Evolutionary conservation across 371 early-diverging fungal species (phyloP).

Genomic region (Rhizopus delemar): DNA sequence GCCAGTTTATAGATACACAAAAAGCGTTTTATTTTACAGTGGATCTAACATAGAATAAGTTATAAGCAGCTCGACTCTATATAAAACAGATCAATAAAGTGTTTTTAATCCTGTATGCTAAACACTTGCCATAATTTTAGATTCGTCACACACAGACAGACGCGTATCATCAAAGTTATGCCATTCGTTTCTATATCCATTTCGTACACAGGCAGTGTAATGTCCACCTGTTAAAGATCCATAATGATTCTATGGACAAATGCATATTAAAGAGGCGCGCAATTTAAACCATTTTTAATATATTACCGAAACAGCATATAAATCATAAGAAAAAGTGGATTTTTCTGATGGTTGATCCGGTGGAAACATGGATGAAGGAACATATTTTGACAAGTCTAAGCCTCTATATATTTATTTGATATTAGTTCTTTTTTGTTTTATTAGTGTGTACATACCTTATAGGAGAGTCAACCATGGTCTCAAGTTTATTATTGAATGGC

Average conservation of each 20-base stretch:
- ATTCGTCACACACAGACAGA: slow-evolving; percentile 67
- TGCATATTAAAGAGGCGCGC: not conserved
- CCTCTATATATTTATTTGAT: slow-evolving; percentile 18
- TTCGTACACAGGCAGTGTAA: slow-evolving; percentile 90
- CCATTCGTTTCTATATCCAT: slow-evolving; percentile 82
- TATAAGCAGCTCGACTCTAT: slow-evolving; percentile 37
- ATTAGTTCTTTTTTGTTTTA: no score
- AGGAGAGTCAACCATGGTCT: slow-evolving; percentile 86
- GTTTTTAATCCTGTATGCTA: slow-evolving; percentile 16
- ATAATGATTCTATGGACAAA: slow-evolving; percentile 72
- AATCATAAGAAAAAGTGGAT: slow-evolving; percentile 57
- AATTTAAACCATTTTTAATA: not conserved
- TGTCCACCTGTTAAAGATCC: slow-evolving; percentile 93
- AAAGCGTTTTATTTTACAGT: slow-evolving; percentile 21
- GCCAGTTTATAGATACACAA: no score
- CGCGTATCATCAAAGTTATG: slow-evolving; percentile 92
- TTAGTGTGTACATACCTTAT: slow-evolving; percentile 39
- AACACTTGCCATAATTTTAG: slow-evolving; percentile 57
- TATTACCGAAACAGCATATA: slow-evolving; percentile 87
- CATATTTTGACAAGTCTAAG: slow-evolving; percentile 35
- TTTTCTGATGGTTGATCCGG: slow-evolving; percentile 4
- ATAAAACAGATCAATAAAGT: not conserved
- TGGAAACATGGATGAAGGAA: slow-evolving; percentile 35
- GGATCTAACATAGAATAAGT: slow-evolving; percentile 35
- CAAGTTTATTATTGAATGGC: slow-evolving; percentile 90